These are phyloP conservation scores for Wickerhamiella slavikovae DNA, from an alignment of 805 yeast genomes.

Conservation along the genomic window DNA sequence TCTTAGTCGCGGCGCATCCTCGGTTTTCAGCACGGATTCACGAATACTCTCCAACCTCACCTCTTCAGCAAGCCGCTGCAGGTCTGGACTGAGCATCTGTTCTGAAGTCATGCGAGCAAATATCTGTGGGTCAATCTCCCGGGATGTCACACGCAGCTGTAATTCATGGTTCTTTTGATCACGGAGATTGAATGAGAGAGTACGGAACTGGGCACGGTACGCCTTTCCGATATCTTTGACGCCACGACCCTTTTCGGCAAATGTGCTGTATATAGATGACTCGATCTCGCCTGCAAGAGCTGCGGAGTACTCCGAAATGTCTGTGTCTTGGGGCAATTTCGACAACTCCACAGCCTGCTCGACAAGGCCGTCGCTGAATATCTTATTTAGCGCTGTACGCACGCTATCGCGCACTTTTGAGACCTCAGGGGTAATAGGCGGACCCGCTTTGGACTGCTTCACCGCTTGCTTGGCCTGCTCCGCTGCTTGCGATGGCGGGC, in stretches of 20 bases:
- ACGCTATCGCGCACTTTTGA: constrained; percentile 29
- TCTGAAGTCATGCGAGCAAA: constrained; percentile 48
- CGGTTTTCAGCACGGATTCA: constrained; percentile 43
- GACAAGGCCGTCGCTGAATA: constrained; percentile 24
- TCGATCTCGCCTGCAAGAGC: constrained; percentile 32
- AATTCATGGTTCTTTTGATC: constrained; percentile 35
- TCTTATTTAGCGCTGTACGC: constrained; percentile 27
- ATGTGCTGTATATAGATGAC: constrained; percentile 24
- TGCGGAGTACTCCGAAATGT: constrained; percentile 17
- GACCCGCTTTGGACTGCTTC: not conserved
- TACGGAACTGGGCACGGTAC: constrained; percentile 51
- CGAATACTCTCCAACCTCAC: constrained; percentile 49
- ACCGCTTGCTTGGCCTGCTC: not conserved
- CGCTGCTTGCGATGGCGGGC: too few species aligned
- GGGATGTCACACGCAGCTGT: constrained; percentile 34
- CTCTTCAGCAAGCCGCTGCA: constrained; percentile 46
- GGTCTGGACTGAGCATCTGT: constrained; percentile 60
- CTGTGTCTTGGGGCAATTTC: constrained; percentile 8
- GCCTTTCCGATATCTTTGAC: constrained; percentile 19
- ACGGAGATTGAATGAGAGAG: constrained; percentile 37
- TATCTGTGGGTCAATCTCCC: constrained; percentile 31
- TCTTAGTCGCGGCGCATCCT: constrained; percentile 42
- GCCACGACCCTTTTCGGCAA: constrained; percentile 15
- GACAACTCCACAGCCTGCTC: constrained; percentile 14
- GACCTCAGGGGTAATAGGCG: not conserved